phyloP scores from a whole-genome alignment of 2,329 filamentous ascomycete species.

The Aspergillus latus region DNA sequence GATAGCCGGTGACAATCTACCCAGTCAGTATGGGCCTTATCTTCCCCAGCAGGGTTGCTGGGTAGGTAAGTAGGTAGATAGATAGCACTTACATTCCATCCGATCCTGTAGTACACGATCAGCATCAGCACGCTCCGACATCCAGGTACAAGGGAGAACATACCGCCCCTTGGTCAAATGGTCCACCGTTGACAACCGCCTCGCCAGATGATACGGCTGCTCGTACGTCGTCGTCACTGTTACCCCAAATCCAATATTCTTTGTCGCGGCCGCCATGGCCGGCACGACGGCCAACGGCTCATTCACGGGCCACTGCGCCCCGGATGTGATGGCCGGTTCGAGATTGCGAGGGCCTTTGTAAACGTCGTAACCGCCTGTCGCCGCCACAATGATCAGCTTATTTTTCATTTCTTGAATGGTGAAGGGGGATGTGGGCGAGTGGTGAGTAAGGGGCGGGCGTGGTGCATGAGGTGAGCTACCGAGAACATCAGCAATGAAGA shows the following conservation, averaged over 20 bases:
- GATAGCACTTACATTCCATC: constrained; percentile 52
- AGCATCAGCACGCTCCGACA: background rate
- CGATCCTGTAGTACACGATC: constrained; percentile 41
- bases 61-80: no score
- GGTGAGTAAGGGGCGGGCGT: background rate
- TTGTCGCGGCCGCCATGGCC: constrained; percentile 67
- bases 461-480: constrained; percentile 30
- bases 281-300: constrained; percentile 64
- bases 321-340: constrained; percentile 59
- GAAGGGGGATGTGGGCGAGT: constrained; percentile 10
- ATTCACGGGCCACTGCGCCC: constrained; percentile 70
- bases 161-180: constrained; percentile 64
- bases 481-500: constrained; percentile 67
- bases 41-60: no score
- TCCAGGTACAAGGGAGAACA: constrained; percentile 14
- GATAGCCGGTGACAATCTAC: constrained; percentile 65
- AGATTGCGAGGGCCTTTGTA: constrained; percentile 63
- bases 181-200: constrained; percentile 65
- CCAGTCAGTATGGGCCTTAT: background rate
- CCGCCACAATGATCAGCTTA: no score
- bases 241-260: constrained; percentile 67
- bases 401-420: no score
- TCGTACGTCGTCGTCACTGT: constrained; percentile 69
- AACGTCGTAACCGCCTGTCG: constrained; percentile 63
- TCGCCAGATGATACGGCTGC: constrained; percentile 65